Conservation (phyloP, 768 basidiomycete species). For the Agrocybe pediades region DNA sequence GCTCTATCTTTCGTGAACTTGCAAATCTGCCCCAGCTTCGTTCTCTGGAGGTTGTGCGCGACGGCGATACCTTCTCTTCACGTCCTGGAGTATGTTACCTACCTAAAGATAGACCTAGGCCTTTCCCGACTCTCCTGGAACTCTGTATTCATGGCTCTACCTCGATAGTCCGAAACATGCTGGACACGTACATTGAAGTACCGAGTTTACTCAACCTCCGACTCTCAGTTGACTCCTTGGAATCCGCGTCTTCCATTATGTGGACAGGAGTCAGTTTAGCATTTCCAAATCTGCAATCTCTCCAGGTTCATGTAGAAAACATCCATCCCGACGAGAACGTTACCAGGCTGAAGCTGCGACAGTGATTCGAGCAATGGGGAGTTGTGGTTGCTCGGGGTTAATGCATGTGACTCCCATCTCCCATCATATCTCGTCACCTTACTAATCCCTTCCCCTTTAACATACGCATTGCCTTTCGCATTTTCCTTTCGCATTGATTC, state of each 20-base stretch:
- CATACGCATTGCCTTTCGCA: no score
- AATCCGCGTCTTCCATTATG: not conserved
- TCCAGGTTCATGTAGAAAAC: not conserved
- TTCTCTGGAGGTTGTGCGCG: not conserved
- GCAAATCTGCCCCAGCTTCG: not conserved
- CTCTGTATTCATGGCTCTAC: not conserved
- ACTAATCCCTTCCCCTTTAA: no score
- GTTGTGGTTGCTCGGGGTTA: no score
- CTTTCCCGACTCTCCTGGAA: not conserved
- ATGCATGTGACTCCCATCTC: no score
- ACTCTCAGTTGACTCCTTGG: not conserved
- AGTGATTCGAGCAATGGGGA: no score
- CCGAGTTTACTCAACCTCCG: not conserved
- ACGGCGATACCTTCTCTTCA: not conserved
- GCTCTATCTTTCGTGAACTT: not conserved
- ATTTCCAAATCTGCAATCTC: not conserved
- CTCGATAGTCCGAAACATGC: not conserved
- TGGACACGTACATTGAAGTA: not conserved
- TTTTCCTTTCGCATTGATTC: no score
- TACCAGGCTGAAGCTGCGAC: not conserved
- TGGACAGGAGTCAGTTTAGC: not conserved
- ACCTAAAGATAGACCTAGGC: not conserved
- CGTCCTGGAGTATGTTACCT: not conserved
- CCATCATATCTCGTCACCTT: no score
- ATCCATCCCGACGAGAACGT: not conserved